phyloP scores from a whole-genome alignment of 2,329 filamentous ascomycete genomes.

The Nannizzia gypsea region DNA sequence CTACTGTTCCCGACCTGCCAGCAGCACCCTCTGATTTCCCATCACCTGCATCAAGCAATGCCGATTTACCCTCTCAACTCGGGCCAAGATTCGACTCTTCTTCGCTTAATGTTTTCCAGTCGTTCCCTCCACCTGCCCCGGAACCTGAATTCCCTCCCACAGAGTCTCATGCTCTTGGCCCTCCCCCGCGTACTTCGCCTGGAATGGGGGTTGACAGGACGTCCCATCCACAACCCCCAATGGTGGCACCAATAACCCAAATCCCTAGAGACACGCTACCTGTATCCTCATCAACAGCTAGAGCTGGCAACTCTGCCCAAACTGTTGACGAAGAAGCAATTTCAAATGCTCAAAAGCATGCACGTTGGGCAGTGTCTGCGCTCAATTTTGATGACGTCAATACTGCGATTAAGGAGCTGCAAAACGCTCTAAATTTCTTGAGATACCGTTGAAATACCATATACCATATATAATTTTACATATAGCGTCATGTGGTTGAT shows the following conservation, averaged over 20 bases:
- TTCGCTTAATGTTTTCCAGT: constrained; percentile 25
- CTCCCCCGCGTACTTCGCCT: constrained; percentile 13
- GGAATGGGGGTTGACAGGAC: not conserved
- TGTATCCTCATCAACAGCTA: constrained; percentile 12
- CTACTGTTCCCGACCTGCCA: constrained; percentile 26
- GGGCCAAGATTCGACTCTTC: constrained; percentile 11
- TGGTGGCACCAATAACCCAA: constrained; percentile 5
- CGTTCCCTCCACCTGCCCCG: constrained; percentile 29
- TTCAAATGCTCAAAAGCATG: constrained; percentile 79
- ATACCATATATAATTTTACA: not conserved
- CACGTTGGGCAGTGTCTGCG: constrained; percentile 91
- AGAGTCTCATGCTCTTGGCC: constrained; percentile 17
- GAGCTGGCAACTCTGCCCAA: constrained; percentile 17
- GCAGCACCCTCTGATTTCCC: constrained; percentile 29
- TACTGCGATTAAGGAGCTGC: constrained; percentile 77
- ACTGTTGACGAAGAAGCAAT: constrained; percentile 59
- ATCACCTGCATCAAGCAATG: constrained; percentile 14
- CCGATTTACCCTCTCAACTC: constrained; percentile 13
- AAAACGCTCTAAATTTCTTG: constrained; percentile 58
- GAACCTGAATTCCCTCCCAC: constrained; percentile 15
- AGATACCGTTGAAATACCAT: constrained; percentile 44
- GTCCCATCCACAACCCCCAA: constrained; percentile 4
- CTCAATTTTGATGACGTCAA: constrained; percentile 91
- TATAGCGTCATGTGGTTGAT: not conserved
- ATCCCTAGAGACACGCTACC: not conserved